These are phyloP conservation scores for Triticum aestivum DNA, from an alignment of 176 grass and related monocot genomes.

Conservation along the genomic window IWGSC_CS_RefSeq_v2.1 NC_057800.1:613098841-613099340, in stretches of 20 bases:
- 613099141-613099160: neutral
- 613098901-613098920: neutral
- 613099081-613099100: neutral
- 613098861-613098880: slow-evolving; percentile 15
- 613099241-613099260: slow-evolving; percentile 16
- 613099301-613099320: neutral
- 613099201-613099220: neutral
- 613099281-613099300: slow-evolving; percentile 24
- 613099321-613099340: neutral
- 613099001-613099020: slow-evolving; percentile 20
- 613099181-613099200: neutral
- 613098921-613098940: neutral
- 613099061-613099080: neutral
- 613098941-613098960: neutral
- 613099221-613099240: neutral
- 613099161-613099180: neutral
- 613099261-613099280: neutral
- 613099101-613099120: neutral
- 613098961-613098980: slow-evolving; percentile 23
- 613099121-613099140: neutral
- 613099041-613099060: neutral
- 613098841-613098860: neutral
- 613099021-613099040: slow-evolving; percentile 24
- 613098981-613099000: neutral
- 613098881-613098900: neutral